A percentile compares a stretch with the other conserved stretches of the same genome.
phyloP scores from a whole-genome alignment of 305 asterid genomes.

The Salvia sclarea region DNA sequence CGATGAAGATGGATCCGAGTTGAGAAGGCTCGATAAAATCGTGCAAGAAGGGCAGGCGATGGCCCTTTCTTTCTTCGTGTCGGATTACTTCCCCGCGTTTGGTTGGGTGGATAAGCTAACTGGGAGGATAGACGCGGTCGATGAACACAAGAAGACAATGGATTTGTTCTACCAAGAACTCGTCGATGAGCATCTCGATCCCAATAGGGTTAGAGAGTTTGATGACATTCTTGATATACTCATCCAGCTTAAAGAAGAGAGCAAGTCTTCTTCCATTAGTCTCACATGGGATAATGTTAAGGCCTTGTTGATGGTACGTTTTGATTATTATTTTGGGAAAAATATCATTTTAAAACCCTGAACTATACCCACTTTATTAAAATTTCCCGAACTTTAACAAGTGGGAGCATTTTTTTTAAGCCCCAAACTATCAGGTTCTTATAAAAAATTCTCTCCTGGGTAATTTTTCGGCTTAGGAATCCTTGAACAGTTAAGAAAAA shows the following conservation, averaged over 20 bases:
- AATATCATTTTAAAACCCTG: too few relatives aligned
- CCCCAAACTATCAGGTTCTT: too few relatives aligned
- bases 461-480: too few relatives aligned
- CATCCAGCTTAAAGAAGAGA: background rate
- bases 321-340: too few relatives aligned
- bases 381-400: too few relatives aligned
- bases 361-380: too few relatives aligned
- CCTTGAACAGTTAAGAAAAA: too few relatives aligned
- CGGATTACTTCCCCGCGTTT: background rate
- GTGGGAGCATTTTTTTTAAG: too few relatives aligned
- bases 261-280: too few relatives aligned
- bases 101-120: background rate
- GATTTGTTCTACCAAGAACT: background rate
- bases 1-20: background rate
- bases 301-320: too few relatives aligned
- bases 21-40: background rate
- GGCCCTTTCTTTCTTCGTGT: background rate
- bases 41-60: background rate
- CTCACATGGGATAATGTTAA: too few relatives aligned
- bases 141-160: background rate
- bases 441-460: too few relatives aligned
- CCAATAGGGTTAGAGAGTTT: background rate
- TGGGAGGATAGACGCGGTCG: background rate
- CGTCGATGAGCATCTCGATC: background rate
- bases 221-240: background rate